Conservation (phyloP, 352 stramenopile species). For the Thraustochytrium sp. region DNA sequence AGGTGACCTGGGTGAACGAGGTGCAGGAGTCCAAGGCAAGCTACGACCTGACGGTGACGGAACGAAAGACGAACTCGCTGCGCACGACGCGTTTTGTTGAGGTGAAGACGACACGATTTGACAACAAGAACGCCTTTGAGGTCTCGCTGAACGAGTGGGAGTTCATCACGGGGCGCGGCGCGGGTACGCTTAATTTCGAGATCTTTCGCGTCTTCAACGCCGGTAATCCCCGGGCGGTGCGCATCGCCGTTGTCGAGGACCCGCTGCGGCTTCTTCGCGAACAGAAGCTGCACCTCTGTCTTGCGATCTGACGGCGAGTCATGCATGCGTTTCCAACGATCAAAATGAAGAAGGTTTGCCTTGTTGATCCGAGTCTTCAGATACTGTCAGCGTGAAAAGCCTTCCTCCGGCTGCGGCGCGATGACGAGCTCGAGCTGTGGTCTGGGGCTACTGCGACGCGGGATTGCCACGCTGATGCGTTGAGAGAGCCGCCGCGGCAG, state of each 20-base stretch:
- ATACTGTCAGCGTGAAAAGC: not conserved
- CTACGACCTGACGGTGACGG: not conserved
- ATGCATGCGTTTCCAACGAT: not conserved
- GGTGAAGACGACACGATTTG: slow-evolving; percentile 6
- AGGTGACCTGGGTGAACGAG: slow-evolving; percentile 23
- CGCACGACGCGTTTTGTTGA: slow-evolving; percentile 18
- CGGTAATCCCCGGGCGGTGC: not conserved
- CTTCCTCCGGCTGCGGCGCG: not conserved
- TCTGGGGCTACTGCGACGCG: no score
- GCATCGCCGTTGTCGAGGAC: not conserved
- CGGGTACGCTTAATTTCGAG: not conserved
- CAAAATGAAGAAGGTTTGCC: no score
- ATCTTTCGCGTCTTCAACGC: slow-evolving; percentile 28
- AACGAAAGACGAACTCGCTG: not conserved
- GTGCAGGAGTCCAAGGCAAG: slow-evolving; percentile 9
- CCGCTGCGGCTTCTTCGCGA: not conserved
- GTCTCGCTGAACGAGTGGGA: slow-evolving; percentile 25
- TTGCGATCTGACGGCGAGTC: not conserved
- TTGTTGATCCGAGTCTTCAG: not conserved
- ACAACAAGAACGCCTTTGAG: slow-evolving; percentile 28
- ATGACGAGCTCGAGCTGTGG: no score
- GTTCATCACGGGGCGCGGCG: not conserved
- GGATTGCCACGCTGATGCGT: no score
- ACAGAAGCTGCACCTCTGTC: slow-evolving; percentile 11
- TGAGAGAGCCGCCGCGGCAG: no score